These are phyloP conservation scores for Suillus americanus DNA, from an alignment of 768 basidiomycete genomes.

Conservation along the genomic window DNA sequence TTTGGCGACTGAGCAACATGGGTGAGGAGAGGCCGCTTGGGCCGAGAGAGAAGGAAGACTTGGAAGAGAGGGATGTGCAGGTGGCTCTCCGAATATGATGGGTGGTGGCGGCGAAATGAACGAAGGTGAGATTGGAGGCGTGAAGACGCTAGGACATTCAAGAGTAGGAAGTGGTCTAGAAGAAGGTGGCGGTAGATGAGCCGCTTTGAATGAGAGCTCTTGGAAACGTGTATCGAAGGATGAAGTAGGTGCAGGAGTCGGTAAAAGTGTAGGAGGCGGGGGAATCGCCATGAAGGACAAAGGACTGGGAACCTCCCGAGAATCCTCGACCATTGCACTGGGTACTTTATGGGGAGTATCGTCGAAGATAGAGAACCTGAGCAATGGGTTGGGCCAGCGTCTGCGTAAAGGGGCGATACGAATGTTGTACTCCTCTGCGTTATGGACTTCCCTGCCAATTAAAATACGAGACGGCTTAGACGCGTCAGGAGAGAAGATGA, in stretches of 20 bases:
- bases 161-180: slow-evolving; percentile 5
- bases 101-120: slow-evolving; percentile 25
- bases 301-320: neutral
- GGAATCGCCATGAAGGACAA: slow-evolving; percentile 1
- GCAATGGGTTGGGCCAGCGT: slow-evolving; percentile 55
- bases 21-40: slow-evolving; percentile 1
- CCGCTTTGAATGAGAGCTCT: neutral
- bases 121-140: neutral
- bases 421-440: slow-evolving; percentile 54
- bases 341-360: slow-evolving; percentile 42
- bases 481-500: slow-evolving; percentile 69
- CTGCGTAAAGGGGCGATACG: slow-evolving; percentile 51
- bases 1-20: slow-evolving; percentile 46
- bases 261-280: neutral
- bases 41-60: slow-evolving; percentile 20
- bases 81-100: slow-evolving; percentile 30
- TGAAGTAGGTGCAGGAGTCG: neutral
- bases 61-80: slow-evolving; percentile 9
- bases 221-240: neutral
- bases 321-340: neutral
- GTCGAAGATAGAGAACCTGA: slow-evolving; percentile 64
- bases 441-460: slow-evolving; percentile 59
- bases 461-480: slow-evolving; percentile 54
- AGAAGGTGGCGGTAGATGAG: neutral
- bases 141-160: neutral